Evolutionary conservation across 2,329 filamentous ascomycete species (phyloP).

Genomic region (Teratosphaeria nubilosa): DNA sequence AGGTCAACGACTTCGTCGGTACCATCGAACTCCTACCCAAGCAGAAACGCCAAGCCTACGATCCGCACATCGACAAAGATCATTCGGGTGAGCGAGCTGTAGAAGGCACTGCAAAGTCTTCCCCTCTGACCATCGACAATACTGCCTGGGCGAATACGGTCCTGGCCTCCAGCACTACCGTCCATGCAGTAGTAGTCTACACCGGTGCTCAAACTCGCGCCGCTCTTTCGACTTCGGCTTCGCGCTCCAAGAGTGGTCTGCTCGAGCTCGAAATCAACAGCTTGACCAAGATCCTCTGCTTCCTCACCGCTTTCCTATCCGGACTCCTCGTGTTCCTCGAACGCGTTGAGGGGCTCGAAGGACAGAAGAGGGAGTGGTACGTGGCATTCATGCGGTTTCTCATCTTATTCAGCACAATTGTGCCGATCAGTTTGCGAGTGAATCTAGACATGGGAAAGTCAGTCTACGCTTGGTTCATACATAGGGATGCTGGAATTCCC

Average conservation of each 20-base stretch:
- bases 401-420: constrained; percentile 97
- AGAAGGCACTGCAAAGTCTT: constrained; percentile 34
- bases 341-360: constrained; percentile 50
- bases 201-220: constrained; percentile 91
- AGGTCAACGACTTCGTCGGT: constrained; percentile 91
- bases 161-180: constrained; percentile 82
- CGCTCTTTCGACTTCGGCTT: constrained; percentile 82
- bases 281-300: constrained; percentile 88
- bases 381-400: constrained; percentile 97
- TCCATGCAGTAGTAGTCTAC: constrained; percentile 84
- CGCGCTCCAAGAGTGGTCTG: constrained; percentile 85
- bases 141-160: constrained; percentile 98
- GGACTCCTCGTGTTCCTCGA: constrained; percentile 80
- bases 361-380: constrained; percentile 56
- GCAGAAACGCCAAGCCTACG: constrained; percentile 33
- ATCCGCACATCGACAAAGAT: constrained; percentile 22
- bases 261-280: constrained; percentile 96
- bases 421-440: constrained; percentile 90
- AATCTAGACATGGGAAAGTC: constrained; percentile 97
- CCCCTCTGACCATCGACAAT: constrained; percentile 83
- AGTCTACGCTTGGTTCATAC: constrained; percentile 91
- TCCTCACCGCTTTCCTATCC: constrained; percentile 75
- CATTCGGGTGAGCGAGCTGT: neutral
- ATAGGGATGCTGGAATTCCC: constrained; percentile 78
- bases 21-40: constrained; percentile 64